Evolutionary conservation across 1,139 yeast species (phyloP).

Genomic region (Dujonia santamariae): DNA sequence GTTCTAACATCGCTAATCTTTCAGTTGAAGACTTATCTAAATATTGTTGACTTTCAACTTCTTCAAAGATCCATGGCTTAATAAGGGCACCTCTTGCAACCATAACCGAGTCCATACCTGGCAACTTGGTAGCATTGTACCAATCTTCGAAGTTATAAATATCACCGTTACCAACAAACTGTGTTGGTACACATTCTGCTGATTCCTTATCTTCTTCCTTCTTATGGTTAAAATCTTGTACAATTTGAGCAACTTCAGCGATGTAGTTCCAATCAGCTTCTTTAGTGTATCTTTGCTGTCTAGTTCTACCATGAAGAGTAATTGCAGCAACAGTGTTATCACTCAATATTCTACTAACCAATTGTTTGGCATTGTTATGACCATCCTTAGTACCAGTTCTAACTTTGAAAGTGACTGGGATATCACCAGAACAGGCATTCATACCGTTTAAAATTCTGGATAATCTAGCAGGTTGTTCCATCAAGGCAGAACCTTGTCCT

Average conservation of each 20-base stretch:
- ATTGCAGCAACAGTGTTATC: conserved; percentile 89
- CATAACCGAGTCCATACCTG: conserved; percentile 90
- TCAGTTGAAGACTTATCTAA: conserved; percentile 89
- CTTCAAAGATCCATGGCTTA: conserved; percentile 99
- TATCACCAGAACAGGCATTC: conserved; percentile 84
- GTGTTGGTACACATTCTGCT: conserved; percentile 47
- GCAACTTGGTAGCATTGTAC: conserved; percentile 68
- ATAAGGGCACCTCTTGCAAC: conserved; percentile 97
- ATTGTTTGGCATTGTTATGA: conserved; percentile 78
- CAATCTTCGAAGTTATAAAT: conserved; percentile 85
- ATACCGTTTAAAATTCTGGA: conserved; percentile 78
- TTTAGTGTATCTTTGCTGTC: conserved; percentile 90
- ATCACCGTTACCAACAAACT: conserved; percentile 91
- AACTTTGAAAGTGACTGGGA: conserved; percentile 88
- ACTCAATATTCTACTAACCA: conserved; percentile 65
- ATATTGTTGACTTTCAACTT: conserved; percentile 83
- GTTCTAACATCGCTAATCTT: conserved; percentile 70
- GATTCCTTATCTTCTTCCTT: conserved; percentile 54
- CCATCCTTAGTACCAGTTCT: conserved; percentile 88
- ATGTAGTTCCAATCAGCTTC: conserved; percentile 94
- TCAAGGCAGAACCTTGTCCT: conserved; percentile 93
- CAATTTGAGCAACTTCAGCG: conserved; percentile 65
- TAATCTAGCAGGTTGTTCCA: conserved; percentile 86
- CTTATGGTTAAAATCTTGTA: conserved; percentile 55
- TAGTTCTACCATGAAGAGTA: conserved; percentile 91